Conservation (phyloP, 441 rosid genomes). For the Pelargonium citronellum region DNA sequence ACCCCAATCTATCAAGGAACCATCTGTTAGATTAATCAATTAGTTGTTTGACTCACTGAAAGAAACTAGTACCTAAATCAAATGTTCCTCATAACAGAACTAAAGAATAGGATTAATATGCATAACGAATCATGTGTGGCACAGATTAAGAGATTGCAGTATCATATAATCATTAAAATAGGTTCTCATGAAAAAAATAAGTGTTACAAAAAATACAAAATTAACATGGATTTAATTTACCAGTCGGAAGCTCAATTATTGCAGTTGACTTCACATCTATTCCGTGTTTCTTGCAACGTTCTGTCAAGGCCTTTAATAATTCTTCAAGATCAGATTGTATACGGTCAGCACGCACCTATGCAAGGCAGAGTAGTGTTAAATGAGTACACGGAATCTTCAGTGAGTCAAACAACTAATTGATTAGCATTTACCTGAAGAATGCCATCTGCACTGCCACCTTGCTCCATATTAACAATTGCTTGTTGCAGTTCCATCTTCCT, state of each 20-base stretch:
- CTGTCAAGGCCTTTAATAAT: conserved; percentile 67
- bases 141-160: no score
- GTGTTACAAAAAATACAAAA: neutral
- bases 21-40: neutral
- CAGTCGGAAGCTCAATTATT: conserved; percentile 80
- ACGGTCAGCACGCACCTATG: conserved; percentile 91
- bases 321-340: conserved; percentile 92
- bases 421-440: conserved; percentile 69
- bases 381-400: conserved; percentile 19
- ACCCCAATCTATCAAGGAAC: no score
- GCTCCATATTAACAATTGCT: conserved; percentile 84
- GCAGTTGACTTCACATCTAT: conserved; percentile 68
- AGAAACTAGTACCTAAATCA: no score
- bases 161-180: no score
- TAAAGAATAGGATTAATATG: no score
- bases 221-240: conserved; percentile 31
- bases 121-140: no score
- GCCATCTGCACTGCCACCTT: conserved; percentile 94
- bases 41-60: no score
- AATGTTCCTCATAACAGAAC: no score
- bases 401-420: conserved; percentile 16
- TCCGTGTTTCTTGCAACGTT: conserved; percentile 82
- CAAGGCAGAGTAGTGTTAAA: conserved; percentile 25
- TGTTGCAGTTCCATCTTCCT: conserved; percentile 80
- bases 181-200: no score